Conservation (phyloP, 331 rosid species). For the Arachis monticola region DNA sequence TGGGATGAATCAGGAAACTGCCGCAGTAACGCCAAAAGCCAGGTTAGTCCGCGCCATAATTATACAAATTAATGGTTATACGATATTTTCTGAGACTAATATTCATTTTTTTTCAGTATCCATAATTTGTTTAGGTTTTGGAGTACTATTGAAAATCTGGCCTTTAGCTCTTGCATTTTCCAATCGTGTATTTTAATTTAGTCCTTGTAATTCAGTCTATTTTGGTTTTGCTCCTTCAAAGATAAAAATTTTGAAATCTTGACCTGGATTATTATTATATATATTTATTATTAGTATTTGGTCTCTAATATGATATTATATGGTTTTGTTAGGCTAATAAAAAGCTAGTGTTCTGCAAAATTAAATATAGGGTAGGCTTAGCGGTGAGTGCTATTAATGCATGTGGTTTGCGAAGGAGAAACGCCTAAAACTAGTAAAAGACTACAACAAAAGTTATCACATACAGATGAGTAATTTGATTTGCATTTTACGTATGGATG, state of each 20-base stretch:
- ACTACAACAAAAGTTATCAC: background rate
- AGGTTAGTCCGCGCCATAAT: slow-evolving; percentile 55
- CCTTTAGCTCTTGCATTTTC: too few relatives aligned
- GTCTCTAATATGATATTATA: slow-evolving; percentile 2
- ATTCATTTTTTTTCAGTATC: too few relatives aligned
- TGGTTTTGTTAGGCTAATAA: slow-evolving; percentile 14
- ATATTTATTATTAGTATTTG: background rate
- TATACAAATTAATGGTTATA: slow-evolving; percentile 4
- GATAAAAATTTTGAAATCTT: background rate
- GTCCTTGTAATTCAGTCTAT: background rate
- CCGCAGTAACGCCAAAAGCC: slow-evolving; percentile 57
- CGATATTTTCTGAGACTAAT: background rate
- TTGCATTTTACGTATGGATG: slow-evolving; percentile 12
- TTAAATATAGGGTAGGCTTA: background rate
- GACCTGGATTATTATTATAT: background rate
- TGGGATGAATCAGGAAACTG: slow-evolving; percentile 54
- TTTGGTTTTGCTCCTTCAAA: background rate
- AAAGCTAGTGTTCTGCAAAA: slow-evolving; percentile 10
- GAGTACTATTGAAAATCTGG: too few relatives aligned
- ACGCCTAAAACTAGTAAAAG: background rate
- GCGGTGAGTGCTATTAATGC: background rate
- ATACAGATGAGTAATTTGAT: slow-evolving; percentile 10
- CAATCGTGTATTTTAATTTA: background rate
- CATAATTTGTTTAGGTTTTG: too few relatives aligned
- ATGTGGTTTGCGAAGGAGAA: background rate